Conservation (phyloP, 305 asterid species). For the Fraxinus greggii region DNA sequence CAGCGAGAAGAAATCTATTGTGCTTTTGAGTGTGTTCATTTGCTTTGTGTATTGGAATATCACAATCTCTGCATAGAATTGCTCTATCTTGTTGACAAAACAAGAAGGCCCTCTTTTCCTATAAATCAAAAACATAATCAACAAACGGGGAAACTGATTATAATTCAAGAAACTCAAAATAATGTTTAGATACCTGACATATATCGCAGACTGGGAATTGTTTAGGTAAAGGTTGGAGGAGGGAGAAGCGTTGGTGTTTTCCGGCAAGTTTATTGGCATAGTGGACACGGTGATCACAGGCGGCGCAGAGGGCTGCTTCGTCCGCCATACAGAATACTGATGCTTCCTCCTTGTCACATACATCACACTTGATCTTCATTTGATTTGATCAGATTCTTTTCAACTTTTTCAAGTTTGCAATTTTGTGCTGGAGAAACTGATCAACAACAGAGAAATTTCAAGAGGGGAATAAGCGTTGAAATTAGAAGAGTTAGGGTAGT, state of each 20-base stretch:
- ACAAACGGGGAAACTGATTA: neutral
- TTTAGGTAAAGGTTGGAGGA: slow-evolving; percentile 59
- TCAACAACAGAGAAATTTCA: neutral
- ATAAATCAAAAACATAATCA: neutral
- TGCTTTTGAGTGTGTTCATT: slow-evolving; percentile 72
- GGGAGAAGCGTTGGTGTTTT: slow-evolving; percentile 78
- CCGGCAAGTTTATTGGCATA: slow-evolving; percentile 93
- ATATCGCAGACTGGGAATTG: slow-evolving; percentile 71
- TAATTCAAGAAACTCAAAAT: neutral
- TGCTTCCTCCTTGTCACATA: slow-evolving; percentile 67
- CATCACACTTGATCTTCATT: slow-evolving; percentile 96
- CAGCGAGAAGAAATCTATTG: slow-evolving; percentile 70
- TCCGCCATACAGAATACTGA: slow-evolving; percentile 71
- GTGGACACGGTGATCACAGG: slow-evolving; percentile 96
- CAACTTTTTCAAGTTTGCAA: neutral
- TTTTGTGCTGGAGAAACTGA: neutral
- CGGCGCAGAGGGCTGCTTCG: slow-evolving; percentile 80
- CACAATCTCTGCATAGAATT: slow-evolving; percentile 77
- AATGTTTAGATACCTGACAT: slow-evolving; percentile 54
- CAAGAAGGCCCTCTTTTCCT: slow-evolving; percentile 81
- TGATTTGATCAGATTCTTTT: neutral
- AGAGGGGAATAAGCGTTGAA: slow-evolving; percentile 28
- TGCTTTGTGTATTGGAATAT: slow-evolving; percentile 62
- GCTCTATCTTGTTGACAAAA: slow-evolving; percentile 93
- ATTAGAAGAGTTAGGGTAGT: slow-evolving; percentile 5